phyloP scores from a whole-genome alignment of 1,284 basidiomycete species.

The Naganishia sp. region DNA sequence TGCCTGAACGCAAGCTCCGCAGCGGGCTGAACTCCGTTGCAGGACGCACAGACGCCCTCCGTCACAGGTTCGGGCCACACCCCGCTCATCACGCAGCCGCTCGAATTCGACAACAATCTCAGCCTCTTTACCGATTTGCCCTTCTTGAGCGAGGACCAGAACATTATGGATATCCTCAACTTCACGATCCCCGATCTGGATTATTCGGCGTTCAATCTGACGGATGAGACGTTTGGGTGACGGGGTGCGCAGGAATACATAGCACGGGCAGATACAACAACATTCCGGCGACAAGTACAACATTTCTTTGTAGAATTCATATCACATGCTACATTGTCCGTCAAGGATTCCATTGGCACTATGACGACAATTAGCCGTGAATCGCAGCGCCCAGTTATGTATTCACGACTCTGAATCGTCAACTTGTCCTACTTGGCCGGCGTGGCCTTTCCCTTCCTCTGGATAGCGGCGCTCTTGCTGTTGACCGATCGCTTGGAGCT shows the following conservation, averaged over 20 bases:
- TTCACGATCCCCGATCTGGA: conserved; percentile 25
- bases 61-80: conserved; percentile 11
- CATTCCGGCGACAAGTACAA: no score
- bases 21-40: neutral
- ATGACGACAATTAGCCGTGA: no score
- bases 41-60: conserved; percentile 24
- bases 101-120: conserved; percentile 27
- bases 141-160: conserved; percentile 24
- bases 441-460: no score
- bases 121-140: conserved; percentile 23
- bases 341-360: no score
- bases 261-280: no score
- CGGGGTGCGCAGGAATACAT: neutral
- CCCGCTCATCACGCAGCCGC: conserved; percentile 18
- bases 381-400: no score
- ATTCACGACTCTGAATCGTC: no score
- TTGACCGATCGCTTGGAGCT: no score
- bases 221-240: conserved; percentile 11
- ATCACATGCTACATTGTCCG: no score
- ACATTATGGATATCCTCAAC: conserved; percentile 28
- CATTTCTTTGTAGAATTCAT: no score
- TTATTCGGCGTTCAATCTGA: conserved; percentile 20
- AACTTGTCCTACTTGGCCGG: no score
- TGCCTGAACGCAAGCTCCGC: neutral
- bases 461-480: no score